Evolutionary conservation across 2,329 filamentous ascomycete species (phyloP).

Genomic region (Fusarium protoensiforme): DNA sequence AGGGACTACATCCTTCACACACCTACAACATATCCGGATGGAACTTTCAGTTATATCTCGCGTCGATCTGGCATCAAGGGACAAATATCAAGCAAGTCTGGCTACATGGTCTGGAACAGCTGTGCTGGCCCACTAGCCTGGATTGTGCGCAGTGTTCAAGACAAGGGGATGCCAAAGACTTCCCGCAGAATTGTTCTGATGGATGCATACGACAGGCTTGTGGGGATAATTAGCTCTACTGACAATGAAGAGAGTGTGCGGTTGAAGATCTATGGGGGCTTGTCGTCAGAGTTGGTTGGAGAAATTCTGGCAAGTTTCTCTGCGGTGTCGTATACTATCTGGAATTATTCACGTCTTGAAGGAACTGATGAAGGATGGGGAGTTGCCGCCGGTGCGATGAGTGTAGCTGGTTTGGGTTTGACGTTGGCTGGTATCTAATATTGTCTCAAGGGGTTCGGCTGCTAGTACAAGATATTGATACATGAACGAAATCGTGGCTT

Average conservation of each 20-base stretch:
- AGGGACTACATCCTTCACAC: constrained; percentile 17
- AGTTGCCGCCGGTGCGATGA: neutral
- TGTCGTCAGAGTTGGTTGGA: neutral
- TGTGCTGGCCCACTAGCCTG: constrained; percentile 7
- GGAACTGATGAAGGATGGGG: constrained; percentile 6
- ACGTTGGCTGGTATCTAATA: neutral
- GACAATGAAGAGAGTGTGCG: neutral
- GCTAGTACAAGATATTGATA: neutral
- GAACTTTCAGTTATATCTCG: neutral
- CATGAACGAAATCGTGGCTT: neutral
- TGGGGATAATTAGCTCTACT: constrained; percentile 2
- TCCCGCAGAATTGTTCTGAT: constrained; percentile 7
- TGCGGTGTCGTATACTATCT: constrained; percentile 2
- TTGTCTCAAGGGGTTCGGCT: neutral
- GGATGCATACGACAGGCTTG: constrained; percentile 12
- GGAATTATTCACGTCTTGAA: constrained; percentile 4
- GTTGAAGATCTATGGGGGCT: neutral
- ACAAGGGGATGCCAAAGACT: neutral
- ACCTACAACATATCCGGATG: neutral
- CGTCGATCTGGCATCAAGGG: neutral
- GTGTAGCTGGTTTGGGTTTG: neutral
- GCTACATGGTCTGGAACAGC: constrained; percentile 16
- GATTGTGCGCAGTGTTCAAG: constrained; percentile 3
- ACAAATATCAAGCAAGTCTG: neutral
- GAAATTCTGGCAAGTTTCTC: constrained; percentile 14